Percentiles rank a stretch among this genome's conserved stretches.
These are phyloP conservation scores for Claviceps capensis DNA, from an alignment of 2,329 filamentous ascomycete species.

Conservation along the genomic window DNA sequence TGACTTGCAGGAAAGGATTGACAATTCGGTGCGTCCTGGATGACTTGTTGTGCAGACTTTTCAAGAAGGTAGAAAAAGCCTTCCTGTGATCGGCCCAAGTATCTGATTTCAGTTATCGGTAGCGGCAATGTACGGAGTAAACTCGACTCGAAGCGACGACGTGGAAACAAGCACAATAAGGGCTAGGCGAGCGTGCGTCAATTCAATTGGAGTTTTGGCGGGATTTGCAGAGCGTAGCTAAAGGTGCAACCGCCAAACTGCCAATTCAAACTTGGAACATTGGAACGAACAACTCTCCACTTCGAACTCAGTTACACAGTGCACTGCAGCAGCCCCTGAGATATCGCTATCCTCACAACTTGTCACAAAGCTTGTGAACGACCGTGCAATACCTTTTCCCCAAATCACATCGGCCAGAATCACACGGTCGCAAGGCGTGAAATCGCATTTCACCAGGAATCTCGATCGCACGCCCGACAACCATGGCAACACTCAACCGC, in stretches of 20 bases:
- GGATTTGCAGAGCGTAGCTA: no score
- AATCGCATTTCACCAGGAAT: neutral
- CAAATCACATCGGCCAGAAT: neutral
- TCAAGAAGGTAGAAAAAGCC: neutral
- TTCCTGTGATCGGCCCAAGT: neutral
- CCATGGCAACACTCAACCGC: constrained; percentile 47
- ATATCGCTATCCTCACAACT: neutral
- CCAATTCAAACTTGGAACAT: no score
- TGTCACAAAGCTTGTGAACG: neutral
- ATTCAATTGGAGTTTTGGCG: no score
- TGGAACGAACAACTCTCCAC: no score
- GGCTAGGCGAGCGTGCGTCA: neutral
- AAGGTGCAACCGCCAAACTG: no score
- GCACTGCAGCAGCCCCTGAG: neutral
- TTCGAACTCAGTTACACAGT: no score
- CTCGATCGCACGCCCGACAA: neutral
- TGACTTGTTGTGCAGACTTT: neutral
- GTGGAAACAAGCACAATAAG: neutral
- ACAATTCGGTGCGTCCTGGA: neutral
- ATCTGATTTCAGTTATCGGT: neutral
- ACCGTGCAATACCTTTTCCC: neutral
- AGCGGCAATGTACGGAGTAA: neutral
- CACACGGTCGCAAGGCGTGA: neutral
- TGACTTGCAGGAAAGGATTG: neutral
- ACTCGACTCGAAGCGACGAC: neutral